Conservation (phyloP, 805 yeast genomes). For the Candida pini region DNA sequence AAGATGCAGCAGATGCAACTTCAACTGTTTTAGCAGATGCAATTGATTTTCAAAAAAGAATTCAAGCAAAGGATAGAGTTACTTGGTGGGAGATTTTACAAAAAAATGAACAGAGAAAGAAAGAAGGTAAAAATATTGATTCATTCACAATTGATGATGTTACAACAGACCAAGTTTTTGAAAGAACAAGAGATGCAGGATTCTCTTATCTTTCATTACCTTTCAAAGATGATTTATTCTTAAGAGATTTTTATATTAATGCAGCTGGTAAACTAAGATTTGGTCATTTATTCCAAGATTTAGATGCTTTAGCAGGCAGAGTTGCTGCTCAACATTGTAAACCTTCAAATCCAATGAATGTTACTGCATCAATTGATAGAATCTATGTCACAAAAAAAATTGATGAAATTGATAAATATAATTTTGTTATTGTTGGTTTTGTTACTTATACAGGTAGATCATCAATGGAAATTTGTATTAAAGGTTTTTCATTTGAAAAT, state of each 20-base stretch:
- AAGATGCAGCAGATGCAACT: conserved; percentile 68
- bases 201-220: conserved; percentile 68
- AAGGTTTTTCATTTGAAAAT: conserved; percentile 71
- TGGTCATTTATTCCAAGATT: conserved; percentile 90
- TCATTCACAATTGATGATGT: conserved; percentile 69
- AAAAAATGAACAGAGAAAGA: conserved; percentile 63
- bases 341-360: conserved; percentile 96
- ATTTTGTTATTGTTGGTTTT: conserved; percentile 81
- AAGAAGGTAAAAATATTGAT: conserved; percentile 69
- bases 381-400: conserved; percentile 81
- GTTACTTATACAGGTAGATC: conserved; percentile 94
- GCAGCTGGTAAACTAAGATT: conserved; percentile 88
- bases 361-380: conserved; percentile 91
- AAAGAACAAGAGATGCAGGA: conserved; percentile 73
- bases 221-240: conserved; percentile 75
- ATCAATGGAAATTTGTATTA: conserved; percentile 91
- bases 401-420: conserved; percentile 68
- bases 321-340: conserved; percentile 88
- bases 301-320: conserved; percentile 91
- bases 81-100: conserved; percentile 86
- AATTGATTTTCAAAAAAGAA: conserved; percentile 43
- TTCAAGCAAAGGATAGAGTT: conserved; percentile 36
- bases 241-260: conserved; percentile 82
- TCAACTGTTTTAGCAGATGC: conserved; percentile 63
- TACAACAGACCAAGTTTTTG: conserved; percentile 61